Evolutionary conservation across 495 filamentous ascomycete genomes (phyloP).

Genomic region (Tuber aestivum): DNA sequence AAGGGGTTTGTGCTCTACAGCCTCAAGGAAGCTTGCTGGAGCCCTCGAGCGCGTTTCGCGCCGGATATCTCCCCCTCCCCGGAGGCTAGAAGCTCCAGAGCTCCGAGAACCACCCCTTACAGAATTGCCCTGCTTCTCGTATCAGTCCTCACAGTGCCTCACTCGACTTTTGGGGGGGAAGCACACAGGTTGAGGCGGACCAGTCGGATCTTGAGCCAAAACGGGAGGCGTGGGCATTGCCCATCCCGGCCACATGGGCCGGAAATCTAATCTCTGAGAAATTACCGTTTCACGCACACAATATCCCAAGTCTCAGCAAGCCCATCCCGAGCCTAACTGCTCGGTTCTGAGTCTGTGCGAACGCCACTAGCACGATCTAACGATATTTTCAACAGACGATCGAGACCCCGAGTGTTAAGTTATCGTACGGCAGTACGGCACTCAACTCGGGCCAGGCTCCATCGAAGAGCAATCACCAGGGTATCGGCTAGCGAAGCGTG

Average conservation of each 20-base stretch:
- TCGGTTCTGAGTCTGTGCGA: neutral
- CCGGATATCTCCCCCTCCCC: neutral
- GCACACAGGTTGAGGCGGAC: neutral
- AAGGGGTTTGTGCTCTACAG: neutral
- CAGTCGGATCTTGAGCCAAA: neutral
- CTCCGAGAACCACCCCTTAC: neutral
- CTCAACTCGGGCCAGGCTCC: neutral
- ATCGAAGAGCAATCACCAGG: neutral
- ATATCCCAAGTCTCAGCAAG: neutral
- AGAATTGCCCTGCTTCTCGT: neutral
- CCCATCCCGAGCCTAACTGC: neutral
- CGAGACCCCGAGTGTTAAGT: neutral
- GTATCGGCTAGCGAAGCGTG: neutral
- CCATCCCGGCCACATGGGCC: neutral
- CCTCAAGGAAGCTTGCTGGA: neutral
- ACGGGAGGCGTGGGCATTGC: neutral
- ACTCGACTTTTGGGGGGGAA: neutral
- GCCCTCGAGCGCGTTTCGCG: neutral
- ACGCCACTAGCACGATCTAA: neutral
- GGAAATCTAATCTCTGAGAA: neutral
- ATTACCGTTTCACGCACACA: neutral
- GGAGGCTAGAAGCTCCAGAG: neutral
- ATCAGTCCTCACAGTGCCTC: neutral
- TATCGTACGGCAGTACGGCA: neutral
- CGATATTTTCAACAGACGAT: neutral